phyloP scores from a whole-genome alignment of 345 rosid species.

The Linum trigynum region DNA sequence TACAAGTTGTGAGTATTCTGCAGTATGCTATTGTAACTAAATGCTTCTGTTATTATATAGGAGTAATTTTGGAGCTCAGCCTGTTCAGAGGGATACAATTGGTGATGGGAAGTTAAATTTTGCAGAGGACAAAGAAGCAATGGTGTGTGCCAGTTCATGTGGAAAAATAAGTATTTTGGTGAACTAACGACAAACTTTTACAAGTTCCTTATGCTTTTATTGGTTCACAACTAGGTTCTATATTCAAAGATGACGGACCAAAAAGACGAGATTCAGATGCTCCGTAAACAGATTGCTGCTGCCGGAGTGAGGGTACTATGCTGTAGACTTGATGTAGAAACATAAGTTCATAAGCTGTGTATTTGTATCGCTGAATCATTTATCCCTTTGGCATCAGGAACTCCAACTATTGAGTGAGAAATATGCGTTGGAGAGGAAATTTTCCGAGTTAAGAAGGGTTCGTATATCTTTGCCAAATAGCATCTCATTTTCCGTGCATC shows the following conservation, averaged over 20 bases:
- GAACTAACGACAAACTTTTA: slow-evolving; percentile 10
- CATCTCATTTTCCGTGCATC: neutral
- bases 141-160: slow-evolving; percentile 34
- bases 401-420: slow-evolving; percentile 73
- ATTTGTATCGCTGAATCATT: neutral
- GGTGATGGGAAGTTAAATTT: slow-evolving; percentile 30
- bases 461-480: slow-evolving; percentile 22
- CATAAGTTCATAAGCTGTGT: neutral
- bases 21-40: slow-evolving; percentile 8
- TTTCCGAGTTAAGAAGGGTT: slow-evolving; percentile 90
- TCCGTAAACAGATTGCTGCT: slow-evolving; percentile 65
- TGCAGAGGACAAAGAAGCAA: slow-evolving; percentile 50
- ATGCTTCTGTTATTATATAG: slow-evolving; percentile 21
- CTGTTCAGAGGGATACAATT: slow-evolving; percentile 30
- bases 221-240: slow-evolving; percentile 42
- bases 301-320: slow-evolving; percentile 59
- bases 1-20: neutral
- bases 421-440: slow-evolving; percentile 67
- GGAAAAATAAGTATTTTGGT: slow-evolving; percentile 4
- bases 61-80: slow-evolving; percentile 29
- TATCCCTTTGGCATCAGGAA: slow-evolving; percentile 46
- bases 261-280: slow-evolving; percentile 64
- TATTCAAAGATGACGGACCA: slow-evolving; percentile 47
- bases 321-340: neutral
- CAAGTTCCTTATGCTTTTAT: slow-evolving; percentile 15